Base-by-base conservation (phyloP, 495 filamentous ascomycete species). In the Monascus purpureus region DNA sequence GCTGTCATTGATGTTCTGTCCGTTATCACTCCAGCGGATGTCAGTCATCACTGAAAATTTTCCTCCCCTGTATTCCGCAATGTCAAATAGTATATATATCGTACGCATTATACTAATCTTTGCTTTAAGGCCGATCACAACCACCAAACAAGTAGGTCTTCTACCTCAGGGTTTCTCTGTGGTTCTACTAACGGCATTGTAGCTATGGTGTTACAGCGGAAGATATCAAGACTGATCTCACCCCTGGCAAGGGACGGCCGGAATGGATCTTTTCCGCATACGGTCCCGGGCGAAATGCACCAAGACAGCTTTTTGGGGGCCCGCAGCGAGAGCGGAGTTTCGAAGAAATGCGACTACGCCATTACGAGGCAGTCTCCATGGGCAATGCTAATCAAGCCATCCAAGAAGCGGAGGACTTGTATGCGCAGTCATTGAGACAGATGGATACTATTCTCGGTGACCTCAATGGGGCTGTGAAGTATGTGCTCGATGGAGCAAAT, bases 211-310 rank as follows among this genome's bases (percentile, higher is more conserved):
- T 86, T 20, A 68, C 54, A 17, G 56, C 53, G 25, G 69, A 66
- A 0, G 50, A 47, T 5, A 77, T 92, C 42, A 65, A 66, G 28
- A 36, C 38, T 9, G 83, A 92, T 39, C 57, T 92, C n/a, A 65
- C 59, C 1, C 38, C 42, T 11, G 53, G 52, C 6, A 53, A 61
- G 18, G 80, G 85, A 32, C 69, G 67, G 13, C 86, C 86, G 23
- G 46, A 64, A 62, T 94, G 83, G 80, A 67, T 84, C 8, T 68
- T 93, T n/a, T 92, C 86, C 0, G 67, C 73, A 23, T 94, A 87
- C 52, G 78, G 71, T 4, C 83, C 86, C 1, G 74, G 71, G 3
- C 63, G 56, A 39, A 68, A 82, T 32, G 75, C 75, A 1, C 85
- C 85, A 1, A 68, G 70, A 8, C 82, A 86, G 48, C 62, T 93